These are phyloP conservation scores for Vigna mungo DNA, from an alignment of 306 rosid genomes.

Conservation along the genomic window DNA sequence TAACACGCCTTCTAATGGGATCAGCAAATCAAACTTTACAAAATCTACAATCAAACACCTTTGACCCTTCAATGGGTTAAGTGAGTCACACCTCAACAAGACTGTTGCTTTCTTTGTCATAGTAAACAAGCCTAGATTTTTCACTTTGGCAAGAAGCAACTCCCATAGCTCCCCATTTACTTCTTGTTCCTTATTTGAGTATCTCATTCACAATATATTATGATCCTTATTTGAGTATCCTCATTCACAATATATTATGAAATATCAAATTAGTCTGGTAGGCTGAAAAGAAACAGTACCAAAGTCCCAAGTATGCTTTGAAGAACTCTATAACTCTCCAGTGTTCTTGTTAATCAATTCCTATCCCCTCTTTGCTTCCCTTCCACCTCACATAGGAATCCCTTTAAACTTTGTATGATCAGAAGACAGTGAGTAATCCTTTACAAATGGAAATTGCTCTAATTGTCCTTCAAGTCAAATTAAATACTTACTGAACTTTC, in stretches of 20 bases:
- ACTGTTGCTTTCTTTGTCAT: constrained; percentile 38
- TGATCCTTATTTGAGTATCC: constrained; percentile 26
- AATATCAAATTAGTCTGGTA: constrained; percentile 46
- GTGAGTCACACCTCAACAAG: constrained; percentile 27
- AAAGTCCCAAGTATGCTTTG: constrained; percentile 33
- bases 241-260: constrained; percentile 42
- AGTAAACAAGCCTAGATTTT: constrained; percentile 42
- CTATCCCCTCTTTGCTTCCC: constrained; percentile 33
- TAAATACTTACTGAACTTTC: constrained; percentile 50
- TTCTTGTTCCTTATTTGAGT: constrained; percentile 47
- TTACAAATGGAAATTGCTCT: constrained; percentile 49
- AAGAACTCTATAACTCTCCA: constrained; percentile 32
- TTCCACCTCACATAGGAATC: constrained; percentile 33
- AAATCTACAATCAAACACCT: constrained; percentile 47
- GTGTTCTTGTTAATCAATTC: constrained; percentile 27
- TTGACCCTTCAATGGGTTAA: constrained; percentile 26
- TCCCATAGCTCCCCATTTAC: constrained; percentile 46
- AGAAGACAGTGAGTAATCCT: constrained; percentile 26
- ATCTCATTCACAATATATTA: constrained; percentile 42
- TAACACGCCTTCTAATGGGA: constrained; percentile 55
- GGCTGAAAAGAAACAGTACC: constrained; percentile 47
- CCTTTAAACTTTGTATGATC: constrained; percentile 12
- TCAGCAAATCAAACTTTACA: constrained; percentile 61
- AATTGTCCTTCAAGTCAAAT: constrained; percentile 42
- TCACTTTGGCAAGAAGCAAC: constrained; percentile 45